Conservation (phyloP, 345 rosid species). For the Ceriops decandra region DNA sequence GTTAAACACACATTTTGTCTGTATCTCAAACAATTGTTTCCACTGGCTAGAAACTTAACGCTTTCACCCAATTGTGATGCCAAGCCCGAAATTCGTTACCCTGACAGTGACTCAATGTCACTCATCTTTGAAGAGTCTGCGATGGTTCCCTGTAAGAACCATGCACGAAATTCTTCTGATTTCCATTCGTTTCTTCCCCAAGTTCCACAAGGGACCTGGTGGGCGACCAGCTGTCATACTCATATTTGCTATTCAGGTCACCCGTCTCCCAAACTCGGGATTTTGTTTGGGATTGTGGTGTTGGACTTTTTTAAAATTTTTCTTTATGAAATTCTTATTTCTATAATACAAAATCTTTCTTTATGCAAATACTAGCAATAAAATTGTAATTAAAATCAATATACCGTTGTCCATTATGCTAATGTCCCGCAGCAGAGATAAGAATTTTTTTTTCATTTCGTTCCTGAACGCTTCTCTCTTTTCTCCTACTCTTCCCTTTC, state of each 20-base stretch:
- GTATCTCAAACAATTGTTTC: background rate
- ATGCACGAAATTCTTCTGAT: slow-evolving; percentile 19
- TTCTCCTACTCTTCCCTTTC: no score
- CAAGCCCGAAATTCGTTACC: slow-evolving; percentile 26
- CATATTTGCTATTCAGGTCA: slow-evolving; percentile 25
- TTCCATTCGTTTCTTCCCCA: slow-evolving; percentile 28
- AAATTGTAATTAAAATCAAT: no score
- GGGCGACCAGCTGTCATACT: slow-evolving; percentile 14
- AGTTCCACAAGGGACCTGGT: slow-evolving; percentile 9
- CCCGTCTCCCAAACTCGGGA: slow-evolving; percentile 33
- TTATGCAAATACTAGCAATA: no score
- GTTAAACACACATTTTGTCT: background rate
- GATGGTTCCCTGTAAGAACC: slow-evolving; percentile 34
- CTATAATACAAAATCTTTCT: no score
- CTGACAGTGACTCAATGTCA: slow-evolving; percentile 26
- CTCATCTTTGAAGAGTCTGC: slow-evolving; percentile 34
- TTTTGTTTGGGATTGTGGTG: slow-evolving; percentile 36
- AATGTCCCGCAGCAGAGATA: no score
- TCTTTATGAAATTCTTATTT: no score
- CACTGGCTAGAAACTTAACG: background rate
- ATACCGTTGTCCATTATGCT: no score
- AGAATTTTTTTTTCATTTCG: no score
- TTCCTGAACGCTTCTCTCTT: no score
- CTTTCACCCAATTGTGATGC: slow-evolving; percentile 16
- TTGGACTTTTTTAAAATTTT: no score